These are phyloP conservation scores for Kodamaea plutei DNA, from an alignment of 1,139 yeast species.

Conservation along the genomic window DNA sequence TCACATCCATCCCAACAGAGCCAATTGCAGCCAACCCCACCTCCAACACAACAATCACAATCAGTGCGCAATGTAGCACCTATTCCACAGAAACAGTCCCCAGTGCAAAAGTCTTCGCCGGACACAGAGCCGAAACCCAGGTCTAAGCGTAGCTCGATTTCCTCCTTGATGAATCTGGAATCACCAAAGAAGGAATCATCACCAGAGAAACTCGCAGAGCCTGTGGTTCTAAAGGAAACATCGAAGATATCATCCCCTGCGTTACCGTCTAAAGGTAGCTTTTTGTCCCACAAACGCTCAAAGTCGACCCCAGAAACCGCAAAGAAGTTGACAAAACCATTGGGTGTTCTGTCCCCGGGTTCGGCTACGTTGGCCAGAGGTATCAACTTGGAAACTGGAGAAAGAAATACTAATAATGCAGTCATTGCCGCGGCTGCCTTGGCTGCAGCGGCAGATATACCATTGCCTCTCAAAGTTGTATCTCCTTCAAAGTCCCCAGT, in stretches of 20 bases:
- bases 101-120: too few species aligned
- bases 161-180: conserved; percentile 13
- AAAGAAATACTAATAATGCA: conserved; percentile 44
- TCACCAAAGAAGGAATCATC: conserved; percentile 3
- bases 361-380: conserved; percentile 37
- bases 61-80: too few species aligned
- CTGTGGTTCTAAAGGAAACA: not conserved
- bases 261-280: conserved; percentile 14
- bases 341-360: conserved; percentile 3
- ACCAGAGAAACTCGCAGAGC: not conserved
- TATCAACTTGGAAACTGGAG: conserved; percentile 33
- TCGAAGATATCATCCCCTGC: conserved; percentile 12
- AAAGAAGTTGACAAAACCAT: conserved; percentile 2
- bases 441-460: conserved; percentile 68
- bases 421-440: conserved; percentile 68
- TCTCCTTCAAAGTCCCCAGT: conserved; percentile 6
- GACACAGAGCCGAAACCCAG: too few species aligned
- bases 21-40: too few species aligned
- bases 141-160: conserved; percentile 11
- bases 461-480: conserved; percentile 42
- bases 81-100: too few species aligned
- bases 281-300: conserved; percentile 22
- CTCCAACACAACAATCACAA: too few species aligned
- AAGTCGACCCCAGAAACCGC: conserved; percentile 20
- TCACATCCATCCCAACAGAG: too few species aligned